These are phyloP conservation scores for Suillus ampliporus DNA, from an alignment of 768 basidiomycete species.

Conservation along the genomic window DNA sequence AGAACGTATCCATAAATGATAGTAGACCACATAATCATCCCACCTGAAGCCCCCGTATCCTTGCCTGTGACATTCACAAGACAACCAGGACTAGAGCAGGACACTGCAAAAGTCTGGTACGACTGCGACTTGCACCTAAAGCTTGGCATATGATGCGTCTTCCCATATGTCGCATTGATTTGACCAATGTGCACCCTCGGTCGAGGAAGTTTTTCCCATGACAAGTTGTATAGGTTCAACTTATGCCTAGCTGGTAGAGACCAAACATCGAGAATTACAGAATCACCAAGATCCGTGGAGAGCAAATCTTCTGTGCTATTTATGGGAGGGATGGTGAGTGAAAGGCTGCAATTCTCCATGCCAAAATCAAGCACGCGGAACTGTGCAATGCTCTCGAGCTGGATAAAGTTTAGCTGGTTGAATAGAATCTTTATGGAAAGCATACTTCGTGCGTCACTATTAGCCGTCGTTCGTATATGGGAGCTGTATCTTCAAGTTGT, in stretches of 20 bases:
- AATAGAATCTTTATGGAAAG: not conserved
- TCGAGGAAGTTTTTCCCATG: slow-evolving; percentile 5
- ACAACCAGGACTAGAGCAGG: slow-evolving; percentile 8
- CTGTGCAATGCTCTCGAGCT: slow-evolving; percentile 23
- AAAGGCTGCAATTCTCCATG: slow-evolving; percentile 36
- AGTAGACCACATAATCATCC: not conserved
- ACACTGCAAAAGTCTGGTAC: slow-evolving; percentile 7
- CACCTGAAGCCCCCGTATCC: not conserved
- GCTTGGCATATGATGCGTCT: not conserved
- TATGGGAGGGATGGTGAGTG: slow-evolving; percentile 24
- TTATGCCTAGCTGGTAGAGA: not conserved
- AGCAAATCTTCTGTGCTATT: slow-evolving; percentile 5
- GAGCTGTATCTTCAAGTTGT: not conserved
- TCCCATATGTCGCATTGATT: not conserved
- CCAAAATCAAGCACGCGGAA: slow-evolving; percentile 39
- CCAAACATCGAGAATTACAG: slow-evolving; percentile 8
- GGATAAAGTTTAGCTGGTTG: not conserved
- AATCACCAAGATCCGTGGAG: not conserved
- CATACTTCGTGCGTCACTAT: not conserved
- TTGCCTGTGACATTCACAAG: slow-evolving; percentile 4
- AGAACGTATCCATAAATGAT: not conserved
- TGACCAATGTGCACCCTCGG: not conserved
- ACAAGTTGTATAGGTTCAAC: slow-evolving; percentile 1
- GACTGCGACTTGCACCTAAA: slow-evolving; percentile 6
- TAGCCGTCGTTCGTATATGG: not conserved